Evolutionary conservation across 257 asterid species (phyloP), one percentile per base, ranked within the genome.

Genomic region (Ehretia macrophylla): DNA sequence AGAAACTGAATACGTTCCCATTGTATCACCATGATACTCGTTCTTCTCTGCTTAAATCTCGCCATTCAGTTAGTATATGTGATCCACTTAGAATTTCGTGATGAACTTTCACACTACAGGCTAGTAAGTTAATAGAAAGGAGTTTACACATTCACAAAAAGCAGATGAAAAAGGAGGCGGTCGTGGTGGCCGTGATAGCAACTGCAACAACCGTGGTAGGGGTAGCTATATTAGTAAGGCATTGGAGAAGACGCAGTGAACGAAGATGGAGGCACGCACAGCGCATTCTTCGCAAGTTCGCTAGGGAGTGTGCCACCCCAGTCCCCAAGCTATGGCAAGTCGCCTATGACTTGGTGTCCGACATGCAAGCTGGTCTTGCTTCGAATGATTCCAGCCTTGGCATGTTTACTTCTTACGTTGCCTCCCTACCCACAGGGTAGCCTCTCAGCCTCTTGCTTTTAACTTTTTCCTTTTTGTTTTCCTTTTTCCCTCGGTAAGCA

Each of bases 401-500:
- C 32, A 69, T 84, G 86, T 71, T 80, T 59, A 82, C 83, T 38
- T 65, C 74, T 42, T 74, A 76, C 64, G 68, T 62, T 9, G 76
- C 72, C 32, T 83, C 86, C 14, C 93, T 80, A 17, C 88, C 93
- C 23, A 72, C 83, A 0, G 93, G 95, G 95, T 84, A 77, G 47
- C n/a, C n/a, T n/a, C n/a, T 6, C 17, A 9, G 35, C 0, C 8
- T 8, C 20, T n/a, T n/a, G n/a, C n/a, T 10, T 5, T 19, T 8
- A 12, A 23, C 27, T 46, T 21, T 12, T 38, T 13, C 32, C 42
- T 21, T 5, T 32, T 53, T 48, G 27, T 51, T 11, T 23, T 9
- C 11, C 12, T 11, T 32, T 59, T 21, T 59, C 14, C 32, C 35
- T 44, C 13, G 20, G 37, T 22, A 45, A 58, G 32, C 19, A 16